Percentiles rank a stretch among this genome's conserved stretches.
These are phyloP conservation scores for Madurella fahalii DNA, from an alignment of 2,329 filamentous ascomycete species.

Conservation along the genomic window DNA sequence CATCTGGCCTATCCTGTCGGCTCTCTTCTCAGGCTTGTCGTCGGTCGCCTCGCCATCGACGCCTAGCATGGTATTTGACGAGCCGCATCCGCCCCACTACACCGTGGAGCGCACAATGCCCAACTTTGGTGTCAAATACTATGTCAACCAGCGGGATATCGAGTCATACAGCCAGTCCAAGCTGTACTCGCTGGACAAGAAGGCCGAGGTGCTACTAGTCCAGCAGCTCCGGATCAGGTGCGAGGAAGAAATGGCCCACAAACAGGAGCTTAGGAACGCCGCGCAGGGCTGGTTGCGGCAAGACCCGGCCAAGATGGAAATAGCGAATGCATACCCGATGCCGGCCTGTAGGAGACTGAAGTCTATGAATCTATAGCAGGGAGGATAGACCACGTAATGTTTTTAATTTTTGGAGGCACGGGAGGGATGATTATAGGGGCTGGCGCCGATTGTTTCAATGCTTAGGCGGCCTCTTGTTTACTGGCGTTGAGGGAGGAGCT, in stretches of 20 bases:
- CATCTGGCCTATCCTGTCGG: constrained; percentile 76
- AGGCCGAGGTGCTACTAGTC: constrained; percentile 71
- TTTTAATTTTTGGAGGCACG: neutral
- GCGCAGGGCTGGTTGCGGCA: constrained; percentile 85
- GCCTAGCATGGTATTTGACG: constrained; percentile 74
- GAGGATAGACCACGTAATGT: neutral
- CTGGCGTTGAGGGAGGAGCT: neutral
- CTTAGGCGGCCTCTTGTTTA: neutral
- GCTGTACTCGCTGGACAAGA: constrained; percentile 69
- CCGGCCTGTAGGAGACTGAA: constrained; percentile 49
- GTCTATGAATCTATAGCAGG: constrained; percentile 7
- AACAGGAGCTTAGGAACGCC: constrained; percentile 66
- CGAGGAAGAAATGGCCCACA: constrained; percentile 64
- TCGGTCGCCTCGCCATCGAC: constrained; percentile 40
- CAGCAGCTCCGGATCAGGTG: constrained; percentile 66
- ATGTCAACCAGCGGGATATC: constrained; percentile 74
- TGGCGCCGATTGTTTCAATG: neutral
- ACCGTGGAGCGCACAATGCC: constrained; percentile 70
- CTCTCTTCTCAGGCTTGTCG: constrained; percentile 59
- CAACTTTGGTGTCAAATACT: constrained; percentile 75
- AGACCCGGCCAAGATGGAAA: constrained; percentile 72
- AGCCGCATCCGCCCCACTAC: constrained; percentile 59
- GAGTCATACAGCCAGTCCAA: constrained; percentile 64
- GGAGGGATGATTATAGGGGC: neutral
- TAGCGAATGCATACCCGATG: constrained; percentile 55